Evolutionary conservation across 2,329 filamentous ascomycete genomes (phyloP).

Genomic region (Aspergillus intermedius): DNA sequence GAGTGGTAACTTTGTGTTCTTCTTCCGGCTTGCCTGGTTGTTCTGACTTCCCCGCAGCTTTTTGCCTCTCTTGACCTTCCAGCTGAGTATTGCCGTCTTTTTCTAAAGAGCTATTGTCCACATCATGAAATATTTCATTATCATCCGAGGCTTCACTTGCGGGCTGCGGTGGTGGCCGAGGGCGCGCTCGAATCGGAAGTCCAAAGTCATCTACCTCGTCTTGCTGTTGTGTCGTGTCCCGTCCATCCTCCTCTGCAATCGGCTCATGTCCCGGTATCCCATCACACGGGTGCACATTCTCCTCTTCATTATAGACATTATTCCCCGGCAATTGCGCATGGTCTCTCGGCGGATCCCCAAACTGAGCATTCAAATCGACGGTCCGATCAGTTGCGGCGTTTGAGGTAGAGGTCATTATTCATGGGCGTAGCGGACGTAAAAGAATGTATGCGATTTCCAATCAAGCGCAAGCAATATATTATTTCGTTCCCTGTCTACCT

Average conservation of each 20-base stretch:
- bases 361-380: conserved; percentile 17
- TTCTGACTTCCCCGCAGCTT: not conserved
- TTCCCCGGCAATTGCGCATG: not conserved
- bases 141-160: conserved; percentile 10
- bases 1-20: not conserved
- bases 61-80: conserved; percentile 1
- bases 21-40: not conserved
- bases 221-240: conserved; percentile 4
- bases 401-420: conserved; percentile 27
- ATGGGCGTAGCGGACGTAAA: conserved; percentile 6
- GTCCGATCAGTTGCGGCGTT: conserved; percentile 21
- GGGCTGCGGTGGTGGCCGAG: conserved; percentile 10
- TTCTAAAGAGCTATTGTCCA: conserved; percentile 5
- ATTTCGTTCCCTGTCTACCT: not conserved
- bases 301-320: conserved; percentile 9
- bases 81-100: not conserved
- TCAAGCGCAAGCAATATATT: not conserved
- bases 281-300: conserved; percentile 7
- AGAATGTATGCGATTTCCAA: not conserved
- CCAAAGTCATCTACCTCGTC: conserved; percentile 34
- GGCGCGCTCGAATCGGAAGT: conserved; percentile 28
- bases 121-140: conserved; percentile 16
- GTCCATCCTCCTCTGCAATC: not conserved
- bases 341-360: not conserved
- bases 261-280: conserved; percentile 1